These are phyloP conservation scores for Dactylonectria macrodidyma DNA, from an alignment of 2,329 filamentous ascomycete genomes.

Conservation along the genomic window DNA sequence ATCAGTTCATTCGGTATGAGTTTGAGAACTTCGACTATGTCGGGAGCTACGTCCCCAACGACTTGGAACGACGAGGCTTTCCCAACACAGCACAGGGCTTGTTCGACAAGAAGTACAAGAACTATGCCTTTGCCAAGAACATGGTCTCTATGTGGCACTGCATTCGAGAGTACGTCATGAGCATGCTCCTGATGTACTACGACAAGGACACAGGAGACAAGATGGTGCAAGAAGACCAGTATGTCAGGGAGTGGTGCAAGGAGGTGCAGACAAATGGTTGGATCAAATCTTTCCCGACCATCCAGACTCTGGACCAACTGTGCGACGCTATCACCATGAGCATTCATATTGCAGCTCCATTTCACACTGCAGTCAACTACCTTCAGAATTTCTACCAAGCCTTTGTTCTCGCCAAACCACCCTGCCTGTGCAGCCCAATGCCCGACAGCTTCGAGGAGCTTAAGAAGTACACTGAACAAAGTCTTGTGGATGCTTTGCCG, in stretches of 20 bases:
- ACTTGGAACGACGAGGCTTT: constrained; percentile 61
- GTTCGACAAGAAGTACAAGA: constrained; percentile 57
- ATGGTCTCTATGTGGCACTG: constrained; percentile 61
- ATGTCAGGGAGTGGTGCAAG: constrained; percentile 57
- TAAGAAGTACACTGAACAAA: constrained; percentile 46
- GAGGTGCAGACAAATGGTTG: constrained; percentile 58
- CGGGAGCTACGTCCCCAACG: constrained; percentile 61
- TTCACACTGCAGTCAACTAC: constrained; percentile 67
- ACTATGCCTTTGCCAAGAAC: constrained; percentile 65
- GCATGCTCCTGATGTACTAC: constrained; percentile 54
- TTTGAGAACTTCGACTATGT: constrained; percentile 62
- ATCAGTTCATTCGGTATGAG: constrained; percentile 55
- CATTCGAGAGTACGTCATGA: constrained; percentile 59
- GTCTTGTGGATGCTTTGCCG: constrained; percentile 58
- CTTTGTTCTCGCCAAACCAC: constrained; percentile 63
- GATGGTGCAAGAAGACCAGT: constrained; percentile 44
- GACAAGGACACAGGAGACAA: constrained; percentile 51
- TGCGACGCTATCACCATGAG: constrained; percentile 65
- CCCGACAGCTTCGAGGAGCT: constrained; percentile 52
- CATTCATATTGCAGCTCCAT: constrained; percentile 66
- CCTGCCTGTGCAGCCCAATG: constrained; percentile 53
- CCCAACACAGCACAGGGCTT: constrained; percentile 51
- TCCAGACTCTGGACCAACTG: constrained; percentile 58
- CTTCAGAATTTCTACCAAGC: constrained; percentile 65
- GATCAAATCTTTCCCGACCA: constrained; percentile 59